Conservation (phyloP, 306 rosid species). For the Sicyos edulis region DNA sequence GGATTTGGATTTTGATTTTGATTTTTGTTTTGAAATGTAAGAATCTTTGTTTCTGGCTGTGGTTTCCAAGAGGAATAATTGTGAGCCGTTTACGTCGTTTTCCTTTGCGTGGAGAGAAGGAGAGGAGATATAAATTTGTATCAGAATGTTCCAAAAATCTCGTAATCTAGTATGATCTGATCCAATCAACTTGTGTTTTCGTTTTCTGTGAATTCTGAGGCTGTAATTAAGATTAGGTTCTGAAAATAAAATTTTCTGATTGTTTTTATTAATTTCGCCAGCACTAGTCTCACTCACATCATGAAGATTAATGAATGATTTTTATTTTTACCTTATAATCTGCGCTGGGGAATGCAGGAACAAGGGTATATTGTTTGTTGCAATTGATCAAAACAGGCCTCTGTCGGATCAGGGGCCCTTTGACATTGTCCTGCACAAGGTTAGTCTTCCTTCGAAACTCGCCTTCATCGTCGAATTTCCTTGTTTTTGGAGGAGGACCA, state of each 20-base stretch:
- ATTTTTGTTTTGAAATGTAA: neutral
- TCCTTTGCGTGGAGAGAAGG: conserved; percentile 40
- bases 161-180: neutral
- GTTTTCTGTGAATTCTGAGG: neutral
- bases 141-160: conserved; percentile 1
- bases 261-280: neutral
- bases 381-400: conserved; percentile 64
- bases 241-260: neutral
- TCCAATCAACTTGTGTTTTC: neutral
- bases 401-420: conserved; percentile 89
- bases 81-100: conserved; percentile 32
- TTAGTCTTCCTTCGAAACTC: conserved; percentile 13
- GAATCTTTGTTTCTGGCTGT: neutral
- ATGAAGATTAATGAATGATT: neutral
- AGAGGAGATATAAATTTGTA: conserved; percentile 18
- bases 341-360: conserved; percentile 44
- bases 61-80: conserved; percentile 17
- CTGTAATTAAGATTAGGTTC: neutral
- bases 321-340: neutral
- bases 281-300: neutral
- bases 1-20: neutral
- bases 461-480: conserved; percentile 1
- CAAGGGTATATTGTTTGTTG: conserved; percentile 73
- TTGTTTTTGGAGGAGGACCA: neutral
- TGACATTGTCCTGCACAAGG: conserved; percentile 86